Evolutionary conservation across 352 stramenopile genomes (phyloP).

Genomic region (Phytophthora sojae): DNA sequence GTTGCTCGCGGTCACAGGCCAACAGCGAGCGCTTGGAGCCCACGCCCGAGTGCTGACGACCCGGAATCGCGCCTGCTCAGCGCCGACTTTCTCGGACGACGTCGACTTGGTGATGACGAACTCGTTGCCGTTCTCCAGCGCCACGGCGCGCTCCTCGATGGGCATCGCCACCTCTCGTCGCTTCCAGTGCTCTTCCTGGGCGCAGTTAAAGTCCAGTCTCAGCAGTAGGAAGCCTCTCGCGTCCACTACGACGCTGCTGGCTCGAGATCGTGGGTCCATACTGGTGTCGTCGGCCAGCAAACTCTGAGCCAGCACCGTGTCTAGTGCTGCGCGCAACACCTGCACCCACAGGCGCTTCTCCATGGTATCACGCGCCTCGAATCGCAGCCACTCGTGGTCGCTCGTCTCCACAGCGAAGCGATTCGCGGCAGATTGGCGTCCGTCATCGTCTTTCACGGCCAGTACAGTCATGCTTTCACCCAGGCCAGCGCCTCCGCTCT

Average conservation of each 20-base stretch:
- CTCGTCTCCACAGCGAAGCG: slow-evolving; percentile 65
- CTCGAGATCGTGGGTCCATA: slow-evolving; percentile 1
- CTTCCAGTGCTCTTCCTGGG: slow-evolving; percentile 32
- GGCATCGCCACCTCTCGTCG: slow-evolving; percentile 26
- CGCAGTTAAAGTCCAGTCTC: slow-evolving; percentile 41
- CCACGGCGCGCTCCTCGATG: slow-evolving; percentile 58
- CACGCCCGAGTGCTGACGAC: slow-evolving; percentile 57
- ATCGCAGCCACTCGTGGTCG: slow-evolving; percentile 57
- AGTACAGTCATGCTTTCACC: slow-evolving; percentile 42
- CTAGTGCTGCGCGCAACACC: slow-evolving; percentile 57
- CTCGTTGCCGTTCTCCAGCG: slow-evolving; percentile 60
- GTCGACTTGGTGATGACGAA: slow-evolving; percentile 48
- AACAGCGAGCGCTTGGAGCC: slow-evolving; percentile 37
- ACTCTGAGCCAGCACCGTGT: slow-evolving; percentile 55
- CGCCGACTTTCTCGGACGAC: slow-evolving; percentile 26
- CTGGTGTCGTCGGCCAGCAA: slow-evolving; percentile 48
- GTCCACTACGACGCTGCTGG: slow-evolving; percentile 7
- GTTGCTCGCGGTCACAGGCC: slow-evolving; percentile 30
- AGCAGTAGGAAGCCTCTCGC: slow-evolving; percentile 43
- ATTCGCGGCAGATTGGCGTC: slow-evolving; percentile 11
- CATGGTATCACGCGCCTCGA: slow-evolving; percentile 43
- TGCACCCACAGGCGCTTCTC: slow-evolving; percentile 63
- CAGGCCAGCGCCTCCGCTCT: slow-evolving; percentile 36
- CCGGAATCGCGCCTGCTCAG: slow-evolving; percentile 47
- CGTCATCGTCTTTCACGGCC: slow-evolving; percentile 39